Evolutionary conservation across 2,329 filamentous ascomycete species (phyloP), one percentile per base, ranked within the genome.

Genomic region (Monilinia aucupariae): DNA sequence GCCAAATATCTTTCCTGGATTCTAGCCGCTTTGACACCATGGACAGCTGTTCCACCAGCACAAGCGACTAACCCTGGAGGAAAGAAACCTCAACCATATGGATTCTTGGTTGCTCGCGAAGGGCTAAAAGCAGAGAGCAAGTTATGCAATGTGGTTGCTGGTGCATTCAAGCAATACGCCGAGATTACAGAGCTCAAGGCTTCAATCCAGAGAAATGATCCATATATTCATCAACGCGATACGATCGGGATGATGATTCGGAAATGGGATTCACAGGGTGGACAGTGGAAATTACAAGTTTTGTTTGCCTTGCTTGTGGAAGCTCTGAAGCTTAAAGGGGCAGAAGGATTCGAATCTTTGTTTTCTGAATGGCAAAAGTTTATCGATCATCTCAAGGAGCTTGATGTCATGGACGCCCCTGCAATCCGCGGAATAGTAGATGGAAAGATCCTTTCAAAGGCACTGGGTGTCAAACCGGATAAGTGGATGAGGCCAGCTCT

Each of bases 401-500:
- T 87, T 41, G 81, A 85, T 64, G 74, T 87, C 12, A 78, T 84
- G 70, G 80, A 86, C 59, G 84, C 80, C 0, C 79, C 83, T 1
- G 78, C 81, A 2, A 73, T 89, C 43, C 85, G 84, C 69, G 81
- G 82, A 6, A 77, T 91, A 30, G 79, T 96, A 41, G 90, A 96
- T 71, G 93, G 94, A 20, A 88, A 83, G 47, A 79, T 87, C 59
- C 81, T 97, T 25, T 83, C 85, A 22, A 81, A 85, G 66, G 85
- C 83, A 4, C 79, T 97, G 4, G 78, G 76, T 22, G 77, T 82
- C n/a, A 86, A 85, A 66, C 87, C 90, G 0, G 91, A 91, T 0
- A 86, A 80, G n/a, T 97, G 93, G 93, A 89, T 96, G 82, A 85
- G 85, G 61, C 81, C 82, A 52, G 92, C 92, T 4, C 77, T 96